phyloP scores from a whole-genome alignment of 441 rosid genomes.

The Erodium texanum region DNA sequence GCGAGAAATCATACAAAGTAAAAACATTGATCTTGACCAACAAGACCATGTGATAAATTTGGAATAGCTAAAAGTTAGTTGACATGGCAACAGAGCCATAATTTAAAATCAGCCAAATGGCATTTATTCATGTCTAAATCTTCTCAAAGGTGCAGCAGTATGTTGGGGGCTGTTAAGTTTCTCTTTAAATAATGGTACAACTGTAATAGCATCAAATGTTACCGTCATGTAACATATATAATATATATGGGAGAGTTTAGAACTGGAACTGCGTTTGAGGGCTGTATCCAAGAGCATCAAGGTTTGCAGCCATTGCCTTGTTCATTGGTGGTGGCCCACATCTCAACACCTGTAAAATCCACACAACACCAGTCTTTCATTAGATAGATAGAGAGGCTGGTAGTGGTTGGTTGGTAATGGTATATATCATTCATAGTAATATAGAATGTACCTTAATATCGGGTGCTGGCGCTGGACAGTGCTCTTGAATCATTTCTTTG shows the following conservation, averaged over 20 bases:
- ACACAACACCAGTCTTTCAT: background rate
- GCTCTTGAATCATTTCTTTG: slow-evolving; percentile 46
- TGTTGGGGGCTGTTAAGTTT: no score
- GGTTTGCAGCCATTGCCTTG: slow-evolving; percentile 58
- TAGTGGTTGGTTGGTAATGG: background rate
- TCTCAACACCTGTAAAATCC: slow-evolving; percentile 33
- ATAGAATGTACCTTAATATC: slow-evolving; percentile 36
- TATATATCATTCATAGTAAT: no score
- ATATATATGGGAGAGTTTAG: slow-evolving; percentile 14
- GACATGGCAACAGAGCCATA: no score
- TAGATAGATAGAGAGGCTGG: background rate
- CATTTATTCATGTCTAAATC: background rate
- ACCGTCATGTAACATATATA: background rate
- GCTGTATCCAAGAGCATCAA: slow-evolving; percentile 44
- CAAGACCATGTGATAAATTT: no score
- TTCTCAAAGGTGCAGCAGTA: background rate
- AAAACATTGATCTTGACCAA: no score
- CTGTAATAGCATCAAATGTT: background rate
- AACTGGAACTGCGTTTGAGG: slow-evolving; percentile 55
- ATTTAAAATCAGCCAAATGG: no score
- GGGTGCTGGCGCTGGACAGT: slow-evolving; percentile 44
- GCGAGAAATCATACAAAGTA: no score
- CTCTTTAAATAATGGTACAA: background rate
- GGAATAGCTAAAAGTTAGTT: no score
- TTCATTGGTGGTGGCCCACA: slow-evolving; percentile 72